Percentiles rank a stretch among this genome's conserved stretches.
Evolutionary conservation across 1,139 yeast species (phyloP).

Genomic region (Pichia sp.): DNA sequence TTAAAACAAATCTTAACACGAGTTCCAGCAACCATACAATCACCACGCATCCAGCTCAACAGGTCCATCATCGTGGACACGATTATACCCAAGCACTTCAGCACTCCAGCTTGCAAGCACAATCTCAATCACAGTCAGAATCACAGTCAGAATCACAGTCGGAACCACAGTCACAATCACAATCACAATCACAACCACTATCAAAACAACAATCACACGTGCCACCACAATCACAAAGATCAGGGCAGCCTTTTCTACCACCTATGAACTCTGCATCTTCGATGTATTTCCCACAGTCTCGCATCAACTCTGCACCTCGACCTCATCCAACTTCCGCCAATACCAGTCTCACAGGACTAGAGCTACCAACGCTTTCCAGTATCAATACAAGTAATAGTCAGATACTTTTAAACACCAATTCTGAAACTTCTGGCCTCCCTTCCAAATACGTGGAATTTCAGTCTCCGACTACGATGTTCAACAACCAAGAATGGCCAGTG

Average conservation of each 20-base stretch:
- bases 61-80: too few species aligned
- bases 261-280: constrained; percentile 18
- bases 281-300: constrained; percentile 10
- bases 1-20: too few species aligned
- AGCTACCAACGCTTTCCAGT: neutral
- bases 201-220: constrained; percentile 8
- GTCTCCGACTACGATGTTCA: constrained; percentile 28
- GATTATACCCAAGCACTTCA: too few species aligned
- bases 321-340: constrained; percentile 4
- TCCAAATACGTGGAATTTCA: constrained; percentile 39
- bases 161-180: constrained; percentile 16
- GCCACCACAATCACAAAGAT: constrained; percentile 12
- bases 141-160: too few species aligned
- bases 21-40: too few species aligned
- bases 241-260: constrained; percentile 6
- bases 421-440: constrained; percentile 36
- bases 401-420: neutral
- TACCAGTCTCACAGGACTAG: neutral
- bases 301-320: constrained; percentile 1
- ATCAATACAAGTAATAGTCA: neutral
- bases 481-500: constrained; percentile 27
- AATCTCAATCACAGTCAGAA: too few species aligned
- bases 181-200: constrained; percentile 13
- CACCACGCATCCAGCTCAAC: constrained; percentile 11
- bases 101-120: too few species aligned